These are phyloP conservation scores for Neurospora terricola DNA, from an alignment of 495 filamentous ascomycete species.

Conservation along the genomic window DNA sequence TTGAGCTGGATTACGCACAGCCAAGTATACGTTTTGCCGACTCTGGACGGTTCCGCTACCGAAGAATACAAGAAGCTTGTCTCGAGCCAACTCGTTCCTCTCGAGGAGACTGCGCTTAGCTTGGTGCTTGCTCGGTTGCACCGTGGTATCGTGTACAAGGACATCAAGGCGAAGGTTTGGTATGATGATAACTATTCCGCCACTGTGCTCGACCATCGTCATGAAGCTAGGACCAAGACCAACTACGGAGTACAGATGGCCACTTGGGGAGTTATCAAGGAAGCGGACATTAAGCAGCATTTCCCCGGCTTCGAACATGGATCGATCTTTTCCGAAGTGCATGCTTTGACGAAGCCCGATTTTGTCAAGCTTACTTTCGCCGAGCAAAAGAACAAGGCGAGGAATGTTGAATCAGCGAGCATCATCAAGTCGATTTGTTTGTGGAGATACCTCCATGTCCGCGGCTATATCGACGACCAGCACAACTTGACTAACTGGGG, in stretches of 20 bases:
- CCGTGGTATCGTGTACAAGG: slow-evolving; percentile 67
- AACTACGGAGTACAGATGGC: slow-evolving; percentile 51
- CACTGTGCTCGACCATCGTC: slow-evolving; percentile 49
- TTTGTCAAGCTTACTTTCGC: slow-evolving; percentile 58
- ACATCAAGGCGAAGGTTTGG: slow-evolving; percentile 72
- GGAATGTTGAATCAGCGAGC: slow-evolving; percentile 48
- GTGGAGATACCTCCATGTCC: slow-evolving; percentile 83
- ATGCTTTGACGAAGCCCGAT: slow-evolving; percentile 49
- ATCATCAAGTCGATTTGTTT: slow-evolving; percentile 67
- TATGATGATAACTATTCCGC: slow-evolving; percentile 60
- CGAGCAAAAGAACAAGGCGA: slow-evolving; percentile 28
- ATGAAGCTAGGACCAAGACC: slow-evolving; percentile 37
- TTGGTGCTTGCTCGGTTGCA: slow-evolving; percentile 69
- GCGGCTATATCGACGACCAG: slow-evolving; percentile 69
- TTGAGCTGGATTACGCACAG: slow-evolving; percentile 72
- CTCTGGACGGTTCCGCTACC: slow-evolving; percentile 71
- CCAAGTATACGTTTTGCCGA: slow-evolving; percentile 62
- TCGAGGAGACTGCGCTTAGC: slow-evolving; percentile 64
- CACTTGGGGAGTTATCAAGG: slow-evolving; percentile 60
- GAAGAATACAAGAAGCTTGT: slow-evolving; percentile 74
- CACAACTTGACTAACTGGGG: slow-evolving; percentile 84
- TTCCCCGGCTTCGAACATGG: slow-evolving; percentile 40
- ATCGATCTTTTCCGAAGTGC: slow-evolving; percentile 45
- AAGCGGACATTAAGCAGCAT: slow-evolving; percentile 37
- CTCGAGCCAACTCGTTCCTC: slow-evolving; percentile 54